Base-by-base conservation (phyloP, 2,329 filamentous ascomycete genomes). In the Corynespora cassiicola region DNA sequence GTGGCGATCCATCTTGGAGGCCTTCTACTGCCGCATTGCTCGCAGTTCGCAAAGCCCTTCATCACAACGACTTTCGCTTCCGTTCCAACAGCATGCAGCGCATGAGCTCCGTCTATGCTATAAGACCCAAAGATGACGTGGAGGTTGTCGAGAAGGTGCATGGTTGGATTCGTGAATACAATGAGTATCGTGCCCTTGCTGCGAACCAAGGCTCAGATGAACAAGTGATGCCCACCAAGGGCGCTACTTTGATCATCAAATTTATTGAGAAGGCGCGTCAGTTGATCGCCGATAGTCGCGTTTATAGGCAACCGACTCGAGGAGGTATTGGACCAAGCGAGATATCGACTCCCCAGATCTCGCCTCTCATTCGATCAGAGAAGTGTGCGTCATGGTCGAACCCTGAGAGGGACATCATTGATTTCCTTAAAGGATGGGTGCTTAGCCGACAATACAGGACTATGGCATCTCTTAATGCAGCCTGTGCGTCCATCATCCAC, bases 21-120 rank as follows among this genome's bases (percentile, higher is more conserved):
- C 68, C 75, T 1, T 48, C 57, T 1, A 41, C 57, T 49, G 75
- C 74, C 18, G 75, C 78, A 7, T 66, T 90, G 5, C 87, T 89
- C 54, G 87, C 88, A 4, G 81, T 90, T 6, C 85, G 90, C 50
- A 80, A 80, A 39, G 78, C 84, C 7, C 61, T 92, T 6, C 63
- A 76, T 16, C 73, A 76, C 25, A 77, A 84, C 42, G 81, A 84
- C 7, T 74, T 82, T 36, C 80, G 75, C 18, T 88, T 90, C 57
- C 74, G 75, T 47, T 79, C 61, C n/a, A 74, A 78, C 45, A 50
- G 45, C 64, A 75, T 66, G 54, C 76, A 66, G 65, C 77, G 66
- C 60, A 61, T 74, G 58, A 82, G 68, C 56, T 77, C 67, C 64
- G 79, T 87, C 19, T 87, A 86, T 53, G 78, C 84, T 46, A 75